Base-by-base conservation (phyloP, 257 asterid species). In the Coffea eugenioides region DNA sequence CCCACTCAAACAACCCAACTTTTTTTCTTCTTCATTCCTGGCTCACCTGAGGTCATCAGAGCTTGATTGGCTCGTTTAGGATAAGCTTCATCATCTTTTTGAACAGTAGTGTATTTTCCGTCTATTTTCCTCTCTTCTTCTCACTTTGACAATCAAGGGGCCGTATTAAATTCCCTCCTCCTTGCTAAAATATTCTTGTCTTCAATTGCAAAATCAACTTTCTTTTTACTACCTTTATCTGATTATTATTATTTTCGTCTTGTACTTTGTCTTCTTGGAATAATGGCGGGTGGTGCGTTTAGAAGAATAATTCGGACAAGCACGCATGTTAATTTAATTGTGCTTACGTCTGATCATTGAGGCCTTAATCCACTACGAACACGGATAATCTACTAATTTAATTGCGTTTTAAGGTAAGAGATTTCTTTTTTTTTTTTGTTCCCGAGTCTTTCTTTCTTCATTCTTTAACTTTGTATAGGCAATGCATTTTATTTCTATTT, bases 361-460 rank as follows among this genome's bases (percentile, higher is more conserved):
- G 80, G 84, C 84, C 88, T 71, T 83, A 80, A 82, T 78, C 92
- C 93, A 89, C 90, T 88, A 74, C 3, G 13, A 56, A 25, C 68
- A 83, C 36, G 78, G 85, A 83, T 74, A 74, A 80, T 57, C 43
- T 78, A 83, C 81, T 74, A 25, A 45, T 72, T 16, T 71, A 20
- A 25, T 77, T 8, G 43, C 9, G 27, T 82, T 85, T 80, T 69
- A 27, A 65, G 74, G 23, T 76, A 82, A 62, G 81, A 75, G 74
- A 71, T 78, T 72, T 46, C 68, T 52, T 65, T 1, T 31, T 31
- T 31, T 31, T 31, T 31, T 31, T 31, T 31, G 31, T 31, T 0
- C 31, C 43, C 2, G 13, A 31, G 5, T 65, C 31, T 41, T 77
- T 77, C 77, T 69, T 18, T 69, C 4, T 4, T 39, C 14, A 5